phyloP scores from a whole-genome alignment of 73 alveolate genomes.

The Symbiodinium natans region DNA sequence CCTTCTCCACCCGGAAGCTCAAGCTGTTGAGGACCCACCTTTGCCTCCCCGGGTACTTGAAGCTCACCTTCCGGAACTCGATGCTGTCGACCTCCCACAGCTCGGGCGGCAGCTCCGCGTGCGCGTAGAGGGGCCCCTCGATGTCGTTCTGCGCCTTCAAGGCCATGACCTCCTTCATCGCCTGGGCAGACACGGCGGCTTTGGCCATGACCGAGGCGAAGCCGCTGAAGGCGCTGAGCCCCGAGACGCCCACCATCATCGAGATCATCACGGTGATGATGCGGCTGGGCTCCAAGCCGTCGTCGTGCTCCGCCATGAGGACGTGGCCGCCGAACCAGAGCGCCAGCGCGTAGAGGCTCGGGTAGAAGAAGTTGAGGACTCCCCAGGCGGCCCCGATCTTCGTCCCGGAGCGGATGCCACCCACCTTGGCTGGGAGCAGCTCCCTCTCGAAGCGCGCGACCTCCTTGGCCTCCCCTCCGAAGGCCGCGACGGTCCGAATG shows the following conservation, averaged over 20 bases:
- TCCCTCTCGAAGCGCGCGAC: conserved; percentile 45
- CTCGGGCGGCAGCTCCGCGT: background rate
- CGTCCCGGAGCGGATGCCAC: conserved; percentile 64
- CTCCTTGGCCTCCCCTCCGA: conserved; percentile 43
- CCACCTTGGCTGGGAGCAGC: conserved; percentile 34
- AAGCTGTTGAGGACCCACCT: background rate
- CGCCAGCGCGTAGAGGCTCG: conserved; percentile 36
- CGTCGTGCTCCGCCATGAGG: background rate
- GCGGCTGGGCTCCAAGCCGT: background rate
- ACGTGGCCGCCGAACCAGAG: conserved; percentile 80
- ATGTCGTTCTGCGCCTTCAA: background rate
- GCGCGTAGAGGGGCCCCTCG: background rate
- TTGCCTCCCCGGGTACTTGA: conserved; percentile 36
- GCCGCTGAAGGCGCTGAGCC: conserved; percentile 49
- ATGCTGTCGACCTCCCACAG: conserved; percentile 13
- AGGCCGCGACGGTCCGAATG: conserved; percentile 74
- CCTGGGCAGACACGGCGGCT: conserved; percentile 16
- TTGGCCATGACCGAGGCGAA: conserved; percentile 9
- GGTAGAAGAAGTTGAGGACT: conserved; percentile 13
- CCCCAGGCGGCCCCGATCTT: background rate
- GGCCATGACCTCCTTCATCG: conserved; percentile 9
- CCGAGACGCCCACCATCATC: conserved; percentile 45
- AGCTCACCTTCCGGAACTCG: conserved; percentile 63
- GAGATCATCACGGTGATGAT: conserved; percentile 44
- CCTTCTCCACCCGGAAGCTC: background rate